Conservation (phyloP, 23 red algal genomes). For the Pyropia yezoensis region DNA sequence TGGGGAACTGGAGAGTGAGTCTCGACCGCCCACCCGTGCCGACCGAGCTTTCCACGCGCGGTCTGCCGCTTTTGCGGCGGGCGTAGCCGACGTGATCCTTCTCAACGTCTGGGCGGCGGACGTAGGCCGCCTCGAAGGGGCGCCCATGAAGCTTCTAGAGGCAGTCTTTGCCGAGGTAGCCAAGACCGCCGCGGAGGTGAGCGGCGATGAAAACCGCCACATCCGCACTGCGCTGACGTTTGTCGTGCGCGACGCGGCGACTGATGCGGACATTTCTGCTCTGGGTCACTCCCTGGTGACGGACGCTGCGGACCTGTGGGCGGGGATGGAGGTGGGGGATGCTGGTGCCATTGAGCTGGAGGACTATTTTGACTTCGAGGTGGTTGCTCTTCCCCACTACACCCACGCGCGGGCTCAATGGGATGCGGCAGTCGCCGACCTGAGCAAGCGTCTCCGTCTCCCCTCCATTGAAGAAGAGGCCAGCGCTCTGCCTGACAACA, state of each 20-base stretch:
- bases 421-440: too few relatives aligned
- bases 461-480: too few relatives aligned
- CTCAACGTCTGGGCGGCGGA: conserved; percentile 36
- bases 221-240: conserved; percentile 7
- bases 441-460: too few relatives aligned
- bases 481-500: too few relatives aligned
- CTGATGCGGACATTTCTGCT: not conserved
- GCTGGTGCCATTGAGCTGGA: not conserved
- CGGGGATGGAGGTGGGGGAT: not conserved
- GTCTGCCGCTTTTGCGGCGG: conserved; percentile 3
- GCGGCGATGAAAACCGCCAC: too few relatives aligned
- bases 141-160: not conserved
- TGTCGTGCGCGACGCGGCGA: conserved; percentile 23
- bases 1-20: too few relatives aligned
- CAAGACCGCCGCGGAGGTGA: too few relatives aligned
- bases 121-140: conserved; percentile 18
- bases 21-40: too few relatives aligned
- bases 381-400: conserved; percentile 6
- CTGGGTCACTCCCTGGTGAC: not conserved
- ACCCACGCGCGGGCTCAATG: not conserved
- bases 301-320: not conserved
- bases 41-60: too few relatives aligned
- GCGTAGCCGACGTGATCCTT: conserved; percentile 21
- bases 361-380: conserved; percentile 18
- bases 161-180: conserved; percentile 7